Percentiles rank a stretch among this genome's conserved stretches.
phyloP scores from a whole-genome alignment of 1,284 basidiomycete genomes.

The Wallemia hederae region DNA sequence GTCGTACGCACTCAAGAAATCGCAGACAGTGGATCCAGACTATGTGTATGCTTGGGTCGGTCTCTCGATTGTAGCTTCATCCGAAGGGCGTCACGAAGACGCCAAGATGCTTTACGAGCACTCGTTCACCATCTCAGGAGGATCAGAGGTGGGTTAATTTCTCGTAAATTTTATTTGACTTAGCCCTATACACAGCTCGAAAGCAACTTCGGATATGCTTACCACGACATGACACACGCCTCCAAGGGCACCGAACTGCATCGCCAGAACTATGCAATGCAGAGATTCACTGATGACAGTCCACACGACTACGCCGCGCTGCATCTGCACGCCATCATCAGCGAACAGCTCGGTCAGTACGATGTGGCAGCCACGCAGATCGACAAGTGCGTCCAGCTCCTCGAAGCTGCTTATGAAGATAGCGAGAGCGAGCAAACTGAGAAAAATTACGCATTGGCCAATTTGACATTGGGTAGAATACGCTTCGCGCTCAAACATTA shows the following conservation, averaged over 20 bases:
- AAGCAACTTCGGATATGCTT: conserved; percentile 53
- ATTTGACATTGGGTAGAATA: conserved; percentile 52
- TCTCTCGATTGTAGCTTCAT: conserved; percentile 50
- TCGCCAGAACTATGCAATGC: conserved; percentile 42
- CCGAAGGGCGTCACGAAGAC: conserved; percentile 31
- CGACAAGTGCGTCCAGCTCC: conserved; percentile 25
- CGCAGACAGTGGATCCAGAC: conserved; percentile 77
- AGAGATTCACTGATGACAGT: conserved; percentile 37
- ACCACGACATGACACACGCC: conserved; percentile 28
- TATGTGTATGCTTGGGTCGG: conserved; percentile 76
- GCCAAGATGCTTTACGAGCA: conserved; percentile 51
- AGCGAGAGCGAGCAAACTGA: conserved; percentile 51
- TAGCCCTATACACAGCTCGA: conserved; percentile 27
- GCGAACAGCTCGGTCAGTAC: conserved; percentile 48
- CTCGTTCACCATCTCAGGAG: conserved; percentile 38
- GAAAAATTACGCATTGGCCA: conserved; percentile 47
- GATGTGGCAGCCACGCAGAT: conserved; percentile 24
- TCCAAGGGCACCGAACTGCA: conserved; percentile 19
- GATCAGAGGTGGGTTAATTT: conserved; percentile 26
- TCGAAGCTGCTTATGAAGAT: conserved; percentile 69
- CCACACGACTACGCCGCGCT: conserved; percentile 43
- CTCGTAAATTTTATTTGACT: not conserved
- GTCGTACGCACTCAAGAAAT: conserved; percentile 54
- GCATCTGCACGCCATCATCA: conserved; percentile 60
- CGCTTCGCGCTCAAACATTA: conserved; percentile 31